A percentile compares a stretch with the other conserved stretches of the same genome.
phyloP scores from a whole-genome alignment of 495 filamentous ascomycete genomes.

The Podospora fimiseda region DNA sequence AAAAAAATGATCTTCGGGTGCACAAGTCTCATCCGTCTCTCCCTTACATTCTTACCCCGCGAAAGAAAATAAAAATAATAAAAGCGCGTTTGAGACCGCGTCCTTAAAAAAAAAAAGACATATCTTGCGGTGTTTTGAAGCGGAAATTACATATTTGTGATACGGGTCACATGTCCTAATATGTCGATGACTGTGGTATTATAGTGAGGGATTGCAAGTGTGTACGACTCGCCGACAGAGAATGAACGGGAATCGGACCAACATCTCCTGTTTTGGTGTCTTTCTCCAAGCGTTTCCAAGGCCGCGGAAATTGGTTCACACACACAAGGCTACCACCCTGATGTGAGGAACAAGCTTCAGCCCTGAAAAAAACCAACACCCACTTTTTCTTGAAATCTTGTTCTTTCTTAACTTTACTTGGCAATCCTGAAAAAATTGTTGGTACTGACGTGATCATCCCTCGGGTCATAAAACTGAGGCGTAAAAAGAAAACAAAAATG shows the following conservation, averaged over 20 bases:
- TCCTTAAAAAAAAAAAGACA: too few species aligned
- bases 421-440: too few species aligned
- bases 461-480: too few species aligned
- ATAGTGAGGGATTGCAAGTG: neutral
- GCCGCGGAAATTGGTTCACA: constrained; percentile 12
- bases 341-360: constrained; percentile 13
- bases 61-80: too few species aligned
- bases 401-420: too few species aligned
- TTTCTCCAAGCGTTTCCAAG: constrained; percentile 10
- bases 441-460: too few species aligned
- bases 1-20: neutral
- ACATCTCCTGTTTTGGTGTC: neutral
- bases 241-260: too few species aligned
- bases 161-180: neutral
- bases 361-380: constrained; percentile 7
- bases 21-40: neutral
- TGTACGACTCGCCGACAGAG: too few species aligned
- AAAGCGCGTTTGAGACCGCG: too few species aligned
- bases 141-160: neutral
- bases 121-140: too few species aligned
- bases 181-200: neutral
- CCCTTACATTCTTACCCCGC: neutral
- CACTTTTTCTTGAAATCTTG: too few species aligned
- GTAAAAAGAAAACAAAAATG: too few species aligned
- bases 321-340: constrained; percentile 10